A percentile compares a stretch with the other conserved stretches of the same genome.
Evolutionary conservation across 2,329 filamentous ascomycete species (phyloP).

Genomic region (Aspergillus melleus): DNA sequence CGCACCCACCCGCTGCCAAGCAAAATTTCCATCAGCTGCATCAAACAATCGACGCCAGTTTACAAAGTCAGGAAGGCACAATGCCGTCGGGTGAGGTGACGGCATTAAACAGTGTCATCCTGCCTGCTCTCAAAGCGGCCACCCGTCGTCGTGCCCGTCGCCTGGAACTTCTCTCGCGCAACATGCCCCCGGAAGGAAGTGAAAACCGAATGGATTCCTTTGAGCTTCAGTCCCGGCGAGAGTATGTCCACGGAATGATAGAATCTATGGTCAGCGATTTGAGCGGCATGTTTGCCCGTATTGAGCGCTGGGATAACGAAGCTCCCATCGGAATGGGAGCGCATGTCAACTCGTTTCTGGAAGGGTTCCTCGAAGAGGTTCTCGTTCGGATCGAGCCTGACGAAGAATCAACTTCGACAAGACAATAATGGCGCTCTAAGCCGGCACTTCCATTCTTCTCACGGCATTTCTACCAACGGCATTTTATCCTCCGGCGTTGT

Average conservation of each 20-base stretch:
- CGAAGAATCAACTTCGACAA: slow-evolving; percentile 11
- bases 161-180: slow-evolving; percentile 45
- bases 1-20: slow-evolving; percentile 6
- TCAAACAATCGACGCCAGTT: slow-evolving; percentile 9
- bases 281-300: slow-evolving; percentile 79
- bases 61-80: slow-evolving; percentile 17
- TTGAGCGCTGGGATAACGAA: slow-evolving; percentile 82
- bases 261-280: slow-evolving; percentile 79
- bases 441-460: neutral
- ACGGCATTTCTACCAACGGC: neutral
- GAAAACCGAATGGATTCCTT: slow-evolving; percentile 45
- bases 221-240: slow-evolving; percentile 61
- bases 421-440: neutral
- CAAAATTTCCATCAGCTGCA: slow-evolving; percentile 10
- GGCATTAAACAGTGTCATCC: slow-evolving; percentile 84
- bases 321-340: slow-evolving; percentile 92
- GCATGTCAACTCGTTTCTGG: slow-evolving; percentile 83
- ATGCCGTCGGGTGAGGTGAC: slow-evolving; percentile 65
- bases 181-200: slow-evolving; percentile 53
- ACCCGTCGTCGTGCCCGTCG: slow-evolving; percentile 72
- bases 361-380: slow-evolving; percentile 91
- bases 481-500: neutral
- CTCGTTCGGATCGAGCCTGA: slow-evolving; percentile 82
- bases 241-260: slow-evolving; percentile 80
- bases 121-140: slow-evolving; percentile 88